Base-by-base conservation (phyloP, 495 filamentous ascomycete genomes). In the Margaritispora aquatica region DNA sequence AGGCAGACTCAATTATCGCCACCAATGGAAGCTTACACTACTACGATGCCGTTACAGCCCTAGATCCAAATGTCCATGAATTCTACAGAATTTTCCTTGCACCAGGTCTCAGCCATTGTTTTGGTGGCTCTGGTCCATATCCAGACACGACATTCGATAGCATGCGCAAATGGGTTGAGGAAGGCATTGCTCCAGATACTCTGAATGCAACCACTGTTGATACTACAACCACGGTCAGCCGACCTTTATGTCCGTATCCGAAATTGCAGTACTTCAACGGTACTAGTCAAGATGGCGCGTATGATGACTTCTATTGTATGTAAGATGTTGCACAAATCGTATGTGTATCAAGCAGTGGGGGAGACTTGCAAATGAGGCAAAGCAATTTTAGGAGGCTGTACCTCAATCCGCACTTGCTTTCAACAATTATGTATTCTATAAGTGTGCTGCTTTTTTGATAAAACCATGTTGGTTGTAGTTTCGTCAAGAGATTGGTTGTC, bases 91-190 rank as follows among this genome's bases (percentile, higher is more conserved):
- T 72, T 5, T 75, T 74, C 48, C 50, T 68, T 31, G 69, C 69
- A 0, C 73, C 73, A n/a, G 73, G 73, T 10, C 60, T 75, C 21
- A 53, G 26, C 21, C 71, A 74, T 54, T 74, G 73, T 47, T 60
- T 23, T 2, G 56, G 57, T 7, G 69, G 69, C 0, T 8, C 17
- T 22, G 73, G 71, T 2, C 58, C 63, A n/a, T 58, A 62, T n/a
- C 68, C 70, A 26, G 59, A 24, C 9, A 66, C 51, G n/a, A 27
- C 65, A 54, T 61, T 74, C 20, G 67, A 62, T 7, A 64, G 66
- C 9, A 52, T 79, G 3, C 70, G 73, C 0, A 58, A 64, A 4
- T 79, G 75, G 76, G 76, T 79, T 7, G 76, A 77, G 59, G 57
- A 70, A 9, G 73, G 63, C 13, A 54, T 70, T 27, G 61, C 67